A percentile compares a stretch with the other conserved stretches of the same genome.
These are phyloP conservation scores for Trichophaea hybrida DNA, from an alignment of 2,329 filamentous ascomycete genomes.

Conservation along the genomic window DNA sequence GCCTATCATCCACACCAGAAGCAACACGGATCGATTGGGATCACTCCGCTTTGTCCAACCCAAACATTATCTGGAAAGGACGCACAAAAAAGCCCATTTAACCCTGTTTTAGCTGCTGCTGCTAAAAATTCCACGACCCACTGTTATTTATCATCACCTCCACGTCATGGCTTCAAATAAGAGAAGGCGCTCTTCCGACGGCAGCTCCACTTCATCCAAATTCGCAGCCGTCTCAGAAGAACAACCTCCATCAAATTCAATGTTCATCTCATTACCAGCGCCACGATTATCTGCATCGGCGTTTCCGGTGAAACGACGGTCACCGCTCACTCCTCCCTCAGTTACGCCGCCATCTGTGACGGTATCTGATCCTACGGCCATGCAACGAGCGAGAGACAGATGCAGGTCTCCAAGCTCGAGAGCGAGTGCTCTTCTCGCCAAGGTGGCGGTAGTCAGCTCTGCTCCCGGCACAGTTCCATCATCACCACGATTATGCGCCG, in stretches of 20 bases:
- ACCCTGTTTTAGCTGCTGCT: not conserved
- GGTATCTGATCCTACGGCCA: constrained; percentile 31
- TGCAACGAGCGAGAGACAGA: constrained; percentile 33
- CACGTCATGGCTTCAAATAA: constrained; percentile 20
- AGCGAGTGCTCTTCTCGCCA: constrained; percentile 33
- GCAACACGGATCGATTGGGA: not conserved
- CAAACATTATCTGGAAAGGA: not conserved
- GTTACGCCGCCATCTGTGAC: constrained; percentile 35
- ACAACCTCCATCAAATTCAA: constrained; percentile 16
- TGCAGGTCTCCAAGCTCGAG: constrained; percentile 32
- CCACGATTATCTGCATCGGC: constrained; percentile 16
- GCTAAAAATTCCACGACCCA: not conserved
- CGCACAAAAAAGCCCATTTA: constrained; percentile 3
- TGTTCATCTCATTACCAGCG: constrained; percentile 27
- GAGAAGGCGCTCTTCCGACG: constrained; percentile 19
- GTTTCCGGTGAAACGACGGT: constrained; percentile 28
- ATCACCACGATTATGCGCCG: constrained; percentile 17
- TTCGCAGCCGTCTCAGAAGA: constrained; percentile 12
- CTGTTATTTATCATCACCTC: not conserved
- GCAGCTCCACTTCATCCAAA: constrained; percentile 13
- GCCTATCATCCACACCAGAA: not conserved
- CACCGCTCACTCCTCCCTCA: constrained; percentile 35
- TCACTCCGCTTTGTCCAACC: not conserved
- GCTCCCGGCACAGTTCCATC: constrained; percentile 17
- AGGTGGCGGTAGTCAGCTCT: constrained; percentile 29